Percentiles rank a stretch among this genome's conserved stretches.
phyloP scores from a whole-genome alignment of 2,329 filamentous ascomycete species.

The Penicillium sp. region DNA sequence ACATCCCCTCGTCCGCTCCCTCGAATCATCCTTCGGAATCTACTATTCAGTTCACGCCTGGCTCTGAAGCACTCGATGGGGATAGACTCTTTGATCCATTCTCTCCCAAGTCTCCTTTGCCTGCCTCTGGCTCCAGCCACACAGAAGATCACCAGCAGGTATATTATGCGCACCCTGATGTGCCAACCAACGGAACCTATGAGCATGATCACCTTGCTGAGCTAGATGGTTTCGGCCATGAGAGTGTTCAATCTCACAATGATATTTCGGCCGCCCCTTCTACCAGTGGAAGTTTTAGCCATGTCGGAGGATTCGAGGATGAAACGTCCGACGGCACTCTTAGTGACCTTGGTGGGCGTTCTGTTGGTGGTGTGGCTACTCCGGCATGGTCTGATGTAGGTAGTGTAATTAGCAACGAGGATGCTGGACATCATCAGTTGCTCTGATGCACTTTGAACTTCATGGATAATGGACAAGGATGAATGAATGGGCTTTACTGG shows the following conservation, averaged over 20 bases:
- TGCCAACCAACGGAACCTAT: conserved; percentile 17
- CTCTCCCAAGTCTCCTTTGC: conserved; percentile 16
- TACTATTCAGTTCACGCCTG: conserved; percentile 46
- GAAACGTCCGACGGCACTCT: conserved; percentile 38
- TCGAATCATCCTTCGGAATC: conserved; percentile 44
- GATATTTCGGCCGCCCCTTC: conserved; percentile 38
- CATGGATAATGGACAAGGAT: not conserved
- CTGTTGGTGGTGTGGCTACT: conserved; percentile 33
- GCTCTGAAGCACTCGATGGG: conserved; percentile 39
- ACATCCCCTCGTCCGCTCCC: conserved; percentile 31
- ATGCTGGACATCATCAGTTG: conserved; percentile 29
- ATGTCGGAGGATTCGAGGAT: conserved; percentile 36
- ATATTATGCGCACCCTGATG: conserved; percentile 34
- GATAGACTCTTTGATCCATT: conserved; percentile 23
- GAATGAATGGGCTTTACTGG: not conserved
- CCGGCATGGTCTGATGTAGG: conserved; percentile 46
- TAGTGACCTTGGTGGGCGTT: conserved; percentile 37
- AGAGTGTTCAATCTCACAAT: conserved; percentile 13
- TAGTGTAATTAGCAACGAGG: conserved; percentile 43
- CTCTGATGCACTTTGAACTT: conserved; percentile 10
- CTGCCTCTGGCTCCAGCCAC: conserved; percentile 29
- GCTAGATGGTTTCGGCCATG: conserved; percentile 9
- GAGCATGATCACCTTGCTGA: conserved; percentile 17
- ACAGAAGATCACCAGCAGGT: conserved; percentile 33
- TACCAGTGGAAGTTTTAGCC: conserved; percentile 36